Percentiles rank a stretch among this genome's conserved stretches.
phyloP scores from a whole-genome alignment of 2,329 filamentous ascomycete genomes.

The Hypoxylon sp. region DNA sequence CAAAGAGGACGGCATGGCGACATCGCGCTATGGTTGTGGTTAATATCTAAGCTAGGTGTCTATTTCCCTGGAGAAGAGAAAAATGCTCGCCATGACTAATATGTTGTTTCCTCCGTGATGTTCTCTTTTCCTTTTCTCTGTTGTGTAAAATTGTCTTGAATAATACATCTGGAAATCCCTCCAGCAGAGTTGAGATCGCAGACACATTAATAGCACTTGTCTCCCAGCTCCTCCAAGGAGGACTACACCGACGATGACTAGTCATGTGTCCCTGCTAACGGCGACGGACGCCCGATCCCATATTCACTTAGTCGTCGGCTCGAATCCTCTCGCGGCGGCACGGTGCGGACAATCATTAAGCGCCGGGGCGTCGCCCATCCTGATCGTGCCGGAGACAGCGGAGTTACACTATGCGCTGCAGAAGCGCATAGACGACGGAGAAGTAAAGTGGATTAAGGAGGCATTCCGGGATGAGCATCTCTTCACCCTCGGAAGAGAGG shows the following conservation, averaged over 20 bases:
- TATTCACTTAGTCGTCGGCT: constrained; percentile 87
- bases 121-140: constrained; percentile 6
- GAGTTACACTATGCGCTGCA: constrained; percentile 70
- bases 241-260: constrained; percentile 36
- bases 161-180: background rate
- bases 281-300: constrained; percentile 77
- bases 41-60: constrained; percentile 14
- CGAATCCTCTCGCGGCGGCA: constrained; percentile 87
- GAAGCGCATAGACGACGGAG: constrained; percentile 74
- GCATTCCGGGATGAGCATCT: constrained; percentile 79
- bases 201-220: too few relatives aligned
- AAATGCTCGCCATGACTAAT: constrained; percentile 20
- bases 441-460: constrained; percentile 75
- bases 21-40: constrained; percentile 29
- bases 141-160: background rate
- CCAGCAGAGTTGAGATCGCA: too few relatives aligned
- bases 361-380: constrained; percentile 83
- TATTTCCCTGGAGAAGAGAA: background rate
- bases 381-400: constrained; percentile 78
- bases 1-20: constrained; percentile 31
- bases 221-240: background rate
- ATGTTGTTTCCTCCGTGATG: constrained; percentile 27
- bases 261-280: constrained; percentile 72
- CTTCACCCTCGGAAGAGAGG: constrained; percentile 80
- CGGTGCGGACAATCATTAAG: constrained; percentile 84